Percentiles rank a stretch among this genome's conserved stretches.
phyloP scores from a whole-genome alignment of 2,329 filamentous ascomycete genomes.

The Ophiosphaerella korrae region DNA sequence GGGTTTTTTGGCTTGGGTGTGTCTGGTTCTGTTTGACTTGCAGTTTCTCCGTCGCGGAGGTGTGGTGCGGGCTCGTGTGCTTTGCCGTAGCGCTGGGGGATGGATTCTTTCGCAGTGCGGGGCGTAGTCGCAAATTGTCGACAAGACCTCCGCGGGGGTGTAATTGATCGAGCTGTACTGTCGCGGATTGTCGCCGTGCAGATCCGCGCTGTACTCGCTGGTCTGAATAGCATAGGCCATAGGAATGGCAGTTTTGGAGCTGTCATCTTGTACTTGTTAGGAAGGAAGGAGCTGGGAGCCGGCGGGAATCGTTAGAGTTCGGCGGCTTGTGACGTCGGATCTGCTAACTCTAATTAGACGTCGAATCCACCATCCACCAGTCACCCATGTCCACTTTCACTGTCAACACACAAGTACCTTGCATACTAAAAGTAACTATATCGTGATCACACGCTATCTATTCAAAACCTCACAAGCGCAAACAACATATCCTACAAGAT shows the following conservation, averaged over 20 bases:
- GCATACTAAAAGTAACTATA: not conserved
- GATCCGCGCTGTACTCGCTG: constrained; percentile 29
- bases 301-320: constrained; percentile 1
- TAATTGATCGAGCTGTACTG: constrained; percentile 11
- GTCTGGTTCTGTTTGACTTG: not conserved
- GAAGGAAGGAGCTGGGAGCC: constrained; percentile 1
- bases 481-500: too few relatives aligned
- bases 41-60: constrained; percentile 24
- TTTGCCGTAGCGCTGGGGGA: constrained; percentile 53
- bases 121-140: constrained; percentile 37
- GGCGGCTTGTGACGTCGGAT: constrained; percentile 15
- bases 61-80: constrained; percentile 54
- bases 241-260: constrained; percentile 53
- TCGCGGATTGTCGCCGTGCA: constrained; percentile 15
- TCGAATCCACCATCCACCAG: constrained; percentile 14
- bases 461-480: too few relatives aligned
- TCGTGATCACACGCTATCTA: too few relatives aligned
- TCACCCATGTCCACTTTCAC: not conserved
- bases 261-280: constrained; percentile 41
- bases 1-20: constrained; percentile 2
- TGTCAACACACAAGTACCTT: not conserved
- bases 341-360: constrained; percentile 15
- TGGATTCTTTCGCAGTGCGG: constrained; percentile 33
- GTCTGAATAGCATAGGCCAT: constrained; percentile 53
- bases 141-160: constrained; percentile 19